These are phyloP conservation scores for Hypoxylon sp. DNA, from an alignment of 2,329 filamentous ascomycete genomes.

Conservation along the genomic window DNA sequence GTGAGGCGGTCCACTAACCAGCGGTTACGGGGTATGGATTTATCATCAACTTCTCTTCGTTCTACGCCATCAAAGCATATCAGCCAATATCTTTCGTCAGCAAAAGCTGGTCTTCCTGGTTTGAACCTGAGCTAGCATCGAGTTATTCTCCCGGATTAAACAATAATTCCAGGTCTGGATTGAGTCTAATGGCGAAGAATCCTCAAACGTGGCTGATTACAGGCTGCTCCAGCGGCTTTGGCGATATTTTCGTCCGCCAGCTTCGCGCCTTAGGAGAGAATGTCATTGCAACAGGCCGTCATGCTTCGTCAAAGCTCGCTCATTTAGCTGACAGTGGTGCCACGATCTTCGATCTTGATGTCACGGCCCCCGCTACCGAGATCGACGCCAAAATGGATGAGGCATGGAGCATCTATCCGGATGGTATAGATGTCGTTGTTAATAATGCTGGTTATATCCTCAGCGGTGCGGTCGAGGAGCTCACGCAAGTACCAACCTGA, in stretches of 20 bases:
- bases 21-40: too few relatives aligned
- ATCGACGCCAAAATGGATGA: constrained; percentile 40
- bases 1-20: too few relatives aligned
- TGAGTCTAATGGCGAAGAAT: not conserved
- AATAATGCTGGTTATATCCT: constrained; percentile 25
- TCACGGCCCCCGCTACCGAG: constrained; percentile 35
- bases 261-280: constrained; percentile 55
- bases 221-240: constrained; percentile 59
- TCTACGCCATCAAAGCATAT: too few relatives aligned
- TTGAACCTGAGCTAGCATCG: too few relatives aligned
- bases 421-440: too few relatives aligned
- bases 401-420: constrained; percentile 39
- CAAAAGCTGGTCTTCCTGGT: too few relatives aligned
- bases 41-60: too few relatives aligned
- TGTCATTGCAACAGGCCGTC: constrained; percentile 58
- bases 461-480: constrained; percentile 48
- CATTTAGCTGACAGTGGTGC: constrained; percentile 53
- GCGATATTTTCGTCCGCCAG: constrained; percentile 55
- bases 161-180: too few relatives aligned
- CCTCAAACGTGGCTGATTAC: constrained; percentile 57
- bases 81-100: not conserved
- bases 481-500: constrained; percentile 37
- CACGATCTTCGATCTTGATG: constrained; percentile 49
- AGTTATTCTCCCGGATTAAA: too few relatives aligned
- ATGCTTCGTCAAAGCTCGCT: constrained; percentile 50